These are phyloP conservation scores for Pascua guehoae DNA, from an alignment of 1,284 basidiomycete genomes.

Conservation along the genomic window DNA sequence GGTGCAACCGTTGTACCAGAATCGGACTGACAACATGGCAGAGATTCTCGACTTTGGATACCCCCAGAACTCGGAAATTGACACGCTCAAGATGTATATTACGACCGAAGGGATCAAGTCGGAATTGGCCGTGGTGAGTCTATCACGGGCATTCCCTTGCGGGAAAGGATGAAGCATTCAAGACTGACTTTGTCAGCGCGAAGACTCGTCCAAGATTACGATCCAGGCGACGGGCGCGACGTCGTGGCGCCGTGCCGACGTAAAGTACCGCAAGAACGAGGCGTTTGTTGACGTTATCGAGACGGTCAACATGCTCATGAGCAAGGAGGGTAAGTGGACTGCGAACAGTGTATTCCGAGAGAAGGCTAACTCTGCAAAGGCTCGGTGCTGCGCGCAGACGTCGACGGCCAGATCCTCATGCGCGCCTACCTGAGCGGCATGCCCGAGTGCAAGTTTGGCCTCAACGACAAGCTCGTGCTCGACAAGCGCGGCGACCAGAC, in stretches of 20 bases:
- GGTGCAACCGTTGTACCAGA: background rate
- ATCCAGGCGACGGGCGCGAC: slow-evolving; percentile 92
- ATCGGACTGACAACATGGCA: slow-evolving; percentile 41
- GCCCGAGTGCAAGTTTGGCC: slow-evolving; percentile 95
- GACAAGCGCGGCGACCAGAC: slow-evolving; percentile 68
- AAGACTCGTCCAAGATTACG: slow-evolving; percentile 94
- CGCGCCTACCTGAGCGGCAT: slow-evolving; percentile 93
- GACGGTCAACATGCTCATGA: slow-evolving; percentile 93
- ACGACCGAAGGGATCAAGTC: slow-evolving; percentile 95
- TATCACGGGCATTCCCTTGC: background rate
- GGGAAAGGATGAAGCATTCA: background rate
- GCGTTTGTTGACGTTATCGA: slow-evolving; percentile 98
- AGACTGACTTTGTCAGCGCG: slow-evolving; percentile 55
- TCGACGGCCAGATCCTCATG: slow-evolving; percentile 98
- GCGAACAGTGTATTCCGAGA: no score
- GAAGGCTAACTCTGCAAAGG: slow-evolving; percentile 53
- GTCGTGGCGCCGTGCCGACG: slow-evolving; percentile 87
- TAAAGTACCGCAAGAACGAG: slow-evolving; percentile 98
- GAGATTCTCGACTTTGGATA: slow-evolving; percentile 99
- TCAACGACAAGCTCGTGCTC: slow-evolving; percentile 96
- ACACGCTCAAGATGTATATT: slow-evolving; percentile 96
- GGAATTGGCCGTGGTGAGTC: slow-evolving; percentile 66
- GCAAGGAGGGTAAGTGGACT: slow-evolving; percentile 71
- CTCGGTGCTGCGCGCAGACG: slow-evolving; percentile 87
- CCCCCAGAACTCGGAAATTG: slow-evolving; percentile 98